Evolutionary conservation across 768 basidiomycete genomes (phyloP), one percentile per base, ranked within the genome.

Genomic region (Auriscalpium orientale): DNA sequence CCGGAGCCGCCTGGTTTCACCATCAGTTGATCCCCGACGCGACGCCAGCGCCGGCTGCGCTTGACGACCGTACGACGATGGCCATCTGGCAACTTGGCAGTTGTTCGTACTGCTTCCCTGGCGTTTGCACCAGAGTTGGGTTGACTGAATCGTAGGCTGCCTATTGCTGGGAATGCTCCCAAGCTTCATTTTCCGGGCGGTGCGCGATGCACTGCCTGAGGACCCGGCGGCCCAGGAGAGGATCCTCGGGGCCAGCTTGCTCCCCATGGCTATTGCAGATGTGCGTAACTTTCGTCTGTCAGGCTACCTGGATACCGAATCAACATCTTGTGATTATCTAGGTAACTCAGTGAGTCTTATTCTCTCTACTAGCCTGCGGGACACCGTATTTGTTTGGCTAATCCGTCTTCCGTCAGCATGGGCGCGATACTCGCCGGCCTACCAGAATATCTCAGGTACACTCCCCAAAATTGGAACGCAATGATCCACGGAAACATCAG

Each of bases 401-500:
- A 9, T n/a, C 56, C 2, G 1, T 12, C 12, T n/a, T 21, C 22
- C 46, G 13, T 21, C 59, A 90, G 89, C 64, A 79, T 90, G 58
- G 64, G 71, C 16, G 76, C 74, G 35, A 81, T 83, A 15, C 77
- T 82, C 62, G 53, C 80, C 40, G 78, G 78, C 8, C 76, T 89
- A 33, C 89, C 89, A 0, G 61, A 68, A 36, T 72, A 79, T 28
- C 67, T 87, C 58, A 76, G 75, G 49, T 83, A 75, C 56, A 70
- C 73, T 33, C 71, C 79, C 37, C 66, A 66, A 8, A 62, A 65
- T 12, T 91, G 88, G 89, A 90, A 89, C 67, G 65, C 75, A 28
- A 84, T 80, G 75, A 85, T 82, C 0, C 87, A 90, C 60, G 89
- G 88, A 36, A 91, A 90, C 63, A 83, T 89, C 64, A 82, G 86